phyloP scores from a whole-genome alignment of 208 protist species.

The Zelonia costaricensis region DNA sequence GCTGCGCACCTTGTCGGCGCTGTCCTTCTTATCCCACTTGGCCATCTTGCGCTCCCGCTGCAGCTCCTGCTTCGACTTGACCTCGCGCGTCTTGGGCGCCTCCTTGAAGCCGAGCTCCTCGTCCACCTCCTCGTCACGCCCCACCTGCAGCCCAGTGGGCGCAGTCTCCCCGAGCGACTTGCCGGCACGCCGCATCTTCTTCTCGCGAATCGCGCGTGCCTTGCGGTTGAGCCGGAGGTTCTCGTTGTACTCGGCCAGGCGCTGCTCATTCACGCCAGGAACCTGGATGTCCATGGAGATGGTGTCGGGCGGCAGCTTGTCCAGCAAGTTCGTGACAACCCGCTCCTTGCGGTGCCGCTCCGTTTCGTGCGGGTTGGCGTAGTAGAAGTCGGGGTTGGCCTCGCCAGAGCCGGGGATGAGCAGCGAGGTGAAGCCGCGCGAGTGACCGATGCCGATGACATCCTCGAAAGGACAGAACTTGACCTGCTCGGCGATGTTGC shows the following conservation, averaged over 20 bases:
- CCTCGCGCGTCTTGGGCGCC: conserved; percentile 56
- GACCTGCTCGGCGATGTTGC: conserved; percentile 75
- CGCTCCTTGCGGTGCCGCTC: conserved; percentile 89
- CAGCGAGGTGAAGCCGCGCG: conserved; percentile 85
- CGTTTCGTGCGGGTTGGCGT: conserved; percentile 94
- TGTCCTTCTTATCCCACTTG: conserved; percentile 92
- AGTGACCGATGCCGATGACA: conserved; percentile 89
- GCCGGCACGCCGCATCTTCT: conserved; percentile 76
- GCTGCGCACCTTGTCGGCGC: conserved; percentile 83
- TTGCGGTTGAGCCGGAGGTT: conserved; percentile 80
- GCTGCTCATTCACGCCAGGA: conserved; percentile 77
- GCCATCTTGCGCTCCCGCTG: conserved; percentile 80
- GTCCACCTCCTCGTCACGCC: conserved; percentile 81
- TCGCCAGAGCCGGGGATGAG: conserved; percentile 90
- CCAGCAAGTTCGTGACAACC: conserved; percentile 82
- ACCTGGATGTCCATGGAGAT: conserved; percentile 92
- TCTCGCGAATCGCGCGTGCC: conserved; percentile 81
- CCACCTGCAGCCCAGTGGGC: conserved; percentile 22
- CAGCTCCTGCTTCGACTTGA: conserved; percentile 75
- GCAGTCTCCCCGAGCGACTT: conserved; percentile 41
- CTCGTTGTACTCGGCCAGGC: conserved; percentile 83
- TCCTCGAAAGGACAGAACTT: conserved; percentile 93
- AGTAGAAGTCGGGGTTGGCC: conserved; percentile 93
- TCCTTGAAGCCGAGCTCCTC: conserved; percentile 88
- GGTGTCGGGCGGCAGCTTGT: conserved; percentile 93